A percentile compares a stretch with the other conserved stretches of the same genome.
Evolutionary conservation across 2,329 filamentous ascomycete genomes (phyloP).

Genomic region (Venturia effusa): DNA sequence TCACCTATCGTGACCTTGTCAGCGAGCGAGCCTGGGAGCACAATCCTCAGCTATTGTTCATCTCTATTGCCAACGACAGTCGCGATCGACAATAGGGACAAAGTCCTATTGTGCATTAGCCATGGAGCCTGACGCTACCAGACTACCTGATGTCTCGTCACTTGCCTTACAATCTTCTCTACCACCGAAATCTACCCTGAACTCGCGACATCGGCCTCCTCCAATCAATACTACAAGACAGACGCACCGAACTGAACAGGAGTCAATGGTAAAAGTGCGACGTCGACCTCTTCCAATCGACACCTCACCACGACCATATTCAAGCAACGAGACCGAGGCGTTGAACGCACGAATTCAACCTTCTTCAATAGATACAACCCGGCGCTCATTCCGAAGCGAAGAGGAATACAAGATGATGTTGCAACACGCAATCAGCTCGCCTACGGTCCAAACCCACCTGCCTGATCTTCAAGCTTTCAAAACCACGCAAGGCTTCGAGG

Average conservation of each 20-base stretch:
- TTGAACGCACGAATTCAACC: neutral
- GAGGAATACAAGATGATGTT: slow-evolving; percentile 3
- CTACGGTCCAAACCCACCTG: neutral
- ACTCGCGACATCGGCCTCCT: neutral
- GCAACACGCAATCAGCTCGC: neutral
- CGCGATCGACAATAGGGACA: neutral
- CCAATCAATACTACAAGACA: neutral
- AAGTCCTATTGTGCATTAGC: neutral
- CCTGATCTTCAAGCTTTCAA: slow-evolving; percentile 4
- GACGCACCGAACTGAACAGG: neutral
- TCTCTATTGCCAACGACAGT: neutral
- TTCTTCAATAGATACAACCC: neutral
- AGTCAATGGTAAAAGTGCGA: neutral
- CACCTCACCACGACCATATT: neutral
- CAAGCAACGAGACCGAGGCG: neutral
- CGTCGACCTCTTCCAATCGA: neutral
- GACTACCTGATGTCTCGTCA: neutral
- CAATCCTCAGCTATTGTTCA: neutral
- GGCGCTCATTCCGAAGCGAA: neutral
- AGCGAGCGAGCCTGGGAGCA: neutral
- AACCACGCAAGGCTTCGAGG: neutral
- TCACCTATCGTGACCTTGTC: neutral
- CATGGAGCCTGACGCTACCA: neutral
- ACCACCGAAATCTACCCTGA: neutral
- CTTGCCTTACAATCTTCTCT: neutral